Conservation (phyloP, 345 rosid species). For the Stellera chamaejasme region DNA sequence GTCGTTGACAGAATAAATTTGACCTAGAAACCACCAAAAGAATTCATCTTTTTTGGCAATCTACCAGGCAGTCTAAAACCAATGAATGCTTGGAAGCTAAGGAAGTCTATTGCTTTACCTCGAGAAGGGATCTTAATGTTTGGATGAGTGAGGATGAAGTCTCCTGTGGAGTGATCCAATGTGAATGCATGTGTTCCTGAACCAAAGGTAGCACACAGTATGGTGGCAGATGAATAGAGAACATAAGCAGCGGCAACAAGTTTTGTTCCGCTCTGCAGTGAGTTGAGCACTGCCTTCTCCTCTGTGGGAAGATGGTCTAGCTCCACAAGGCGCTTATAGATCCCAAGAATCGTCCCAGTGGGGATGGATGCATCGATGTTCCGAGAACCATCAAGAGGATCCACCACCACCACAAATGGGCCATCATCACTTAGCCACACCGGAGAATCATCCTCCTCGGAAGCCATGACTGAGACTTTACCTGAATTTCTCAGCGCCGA, state of each 20-base stretch:
- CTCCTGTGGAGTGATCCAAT: conserved; percentile 76
- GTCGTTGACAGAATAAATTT: conserved; percentile 90
- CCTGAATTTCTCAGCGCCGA: conserved; percentile 72
- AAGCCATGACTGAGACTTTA: conserved; percentile 91
- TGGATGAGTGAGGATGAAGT: conserved; percentile 77
- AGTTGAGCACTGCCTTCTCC: conserved; percentile 68
- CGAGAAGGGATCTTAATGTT: conserved; percentile 69
- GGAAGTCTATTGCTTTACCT: conserved; percentile 32
- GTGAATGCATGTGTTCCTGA: conserved; percentile 93
- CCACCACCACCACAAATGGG: conserved; percentile 73
- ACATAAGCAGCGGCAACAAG: conserved; percentile 86
- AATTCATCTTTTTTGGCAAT: background rate
- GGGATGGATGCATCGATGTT: conserved; percentile 93
- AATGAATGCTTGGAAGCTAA: background rate
- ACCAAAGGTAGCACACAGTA: conserved; percentile 74
- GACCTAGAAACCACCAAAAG: conserved; percentile 38
- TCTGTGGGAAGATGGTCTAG: conserved; percentile 63
- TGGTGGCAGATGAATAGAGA: conserved; percentile 88
- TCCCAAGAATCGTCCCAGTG: conserved; percentile 82
- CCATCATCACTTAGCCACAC: conserved; percentile 66
- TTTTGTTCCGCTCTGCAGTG: conserved; percentile 66
- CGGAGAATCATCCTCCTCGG: conserved; percentile 79
- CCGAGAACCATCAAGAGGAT: conserved; percentile 93
- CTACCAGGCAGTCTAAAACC: background rate
- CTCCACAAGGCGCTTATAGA: conserved; percentile 61